These are phyloP conservation scores for Apiospora arundinis DNA, from an alignment of 2,329 filamentous ascomycete genomes.

Conservation along the genomic window DNA sequence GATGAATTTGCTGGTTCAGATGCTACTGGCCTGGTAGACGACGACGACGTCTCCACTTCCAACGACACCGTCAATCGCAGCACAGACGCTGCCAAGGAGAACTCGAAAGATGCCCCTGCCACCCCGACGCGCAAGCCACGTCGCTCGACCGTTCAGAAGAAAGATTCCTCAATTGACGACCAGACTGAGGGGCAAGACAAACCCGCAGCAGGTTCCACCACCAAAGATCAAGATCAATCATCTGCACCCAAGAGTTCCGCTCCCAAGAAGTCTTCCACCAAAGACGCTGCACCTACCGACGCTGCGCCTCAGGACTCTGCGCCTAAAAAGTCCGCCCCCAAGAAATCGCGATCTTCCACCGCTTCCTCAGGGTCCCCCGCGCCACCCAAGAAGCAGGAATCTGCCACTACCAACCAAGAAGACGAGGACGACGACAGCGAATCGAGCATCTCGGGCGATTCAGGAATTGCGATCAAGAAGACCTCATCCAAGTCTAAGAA, in stretches of 20 bases:
- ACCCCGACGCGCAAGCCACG: conserved; percentile 22
- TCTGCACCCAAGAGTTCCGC: not conserved
- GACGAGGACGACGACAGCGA: not conserved
- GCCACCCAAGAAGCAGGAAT: conserved; percentile 1
- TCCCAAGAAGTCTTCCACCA: not conserved
- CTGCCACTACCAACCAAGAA: not conserved
- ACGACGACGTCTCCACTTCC: conserved; percentile 33
- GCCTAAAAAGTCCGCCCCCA: not conserved
- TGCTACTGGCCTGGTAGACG: conserved; percentile 27
- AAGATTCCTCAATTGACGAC: not conserved
- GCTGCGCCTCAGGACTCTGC: not conserved
- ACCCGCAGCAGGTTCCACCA: conserved; percentile 7
- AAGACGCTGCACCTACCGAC: not conserved
- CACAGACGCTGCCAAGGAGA: conserved; percentile 27
- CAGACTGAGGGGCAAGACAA: conserved; percentile 3
- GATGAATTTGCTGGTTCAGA: conserved; percentile 28
- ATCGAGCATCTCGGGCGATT: not conserved
- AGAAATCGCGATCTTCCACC: conserved; percentile 2
- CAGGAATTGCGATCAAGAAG: not conserved
- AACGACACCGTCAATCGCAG: conserved; percentile 35
- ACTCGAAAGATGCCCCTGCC: conserved; percentile 28
- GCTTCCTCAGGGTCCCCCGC: not conserved
- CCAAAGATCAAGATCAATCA: conserved; percentile 3
- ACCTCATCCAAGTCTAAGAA: not conserved
- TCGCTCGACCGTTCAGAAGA: not conserved